Conservation (phyloP, 2,329 filamentous ascomycete genomes). For the Epichloe bromicola region DNA sequence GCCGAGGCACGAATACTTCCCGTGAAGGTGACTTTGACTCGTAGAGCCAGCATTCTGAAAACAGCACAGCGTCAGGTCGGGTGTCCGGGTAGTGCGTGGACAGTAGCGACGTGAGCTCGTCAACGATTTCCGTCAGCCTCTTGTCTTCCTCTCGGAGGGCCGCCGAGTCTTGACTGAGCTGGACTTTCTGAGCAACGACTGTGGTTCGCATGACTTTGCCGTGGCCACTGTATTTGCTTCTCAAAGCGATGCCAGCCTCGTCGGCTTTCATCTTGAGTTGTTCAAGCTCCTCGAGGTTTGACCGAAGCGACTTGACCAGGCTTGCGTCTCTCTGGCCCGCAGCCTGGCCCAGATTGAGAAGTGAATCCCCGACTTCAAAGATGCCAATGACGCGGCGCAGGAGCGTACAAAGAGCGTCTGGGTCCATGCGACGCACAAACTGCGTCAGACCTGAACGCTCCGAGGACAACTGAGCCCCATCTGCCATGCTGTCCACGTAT, state of each 20-base stretch:
- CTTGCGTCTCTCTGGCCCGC: constrained; percentile 19
- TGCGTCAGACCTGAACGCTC: constrained; percentile 42
- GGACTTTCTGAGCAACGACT: constrained; percentile 68
- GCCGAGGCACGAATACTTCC: constrained; percentile 63
- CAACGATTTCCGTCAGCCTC: constrained; percentile 53
- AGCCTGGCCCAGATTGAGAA: constrained; percentile 20
- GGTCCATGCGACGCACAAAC: constrained; percentile 44
- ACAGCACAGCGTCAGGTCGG: constrained; percentile 31
- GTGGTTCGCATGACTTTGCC: constrained; percentile 61
- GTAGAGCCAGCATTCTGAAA: constrained; percentile 66
- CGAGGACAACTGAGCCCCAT: constrained; percentile 35
- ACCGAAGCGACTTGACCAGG: constrained; percentile 22
- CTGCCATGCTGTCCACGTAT: constrained; percentile 48
- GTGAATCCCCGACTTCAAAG: constrained; percentile 23
- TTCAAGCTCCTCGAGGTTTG: constrained; percentile 33
- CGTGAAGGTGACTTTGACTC: constrained; percentile 55
- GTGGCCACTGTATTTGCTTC: constrained; percentile 63
- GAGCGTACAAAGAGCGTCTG: constrained; percentile 14
- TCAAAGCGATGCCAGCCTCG: constrained; percentile 37
- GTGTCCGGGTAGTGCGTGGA: constrained; percentile 12
- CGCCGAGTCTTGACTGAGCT: constrained; percentile 63
- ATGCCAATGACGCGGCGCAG: constrained; percentile 15
- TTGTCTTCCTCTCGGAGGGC: constrained; percentile 58
- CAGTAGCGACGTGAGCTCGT: constrained; percentile 25
- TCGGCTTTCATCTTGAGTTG: constrained; percentile 32